Evolutionary conservation across 1,139 yeast genomes (phyloP), one percentile per base, ranked within the genome.

Genomic region (Groenewaldozyma auringiensis): DNA sequence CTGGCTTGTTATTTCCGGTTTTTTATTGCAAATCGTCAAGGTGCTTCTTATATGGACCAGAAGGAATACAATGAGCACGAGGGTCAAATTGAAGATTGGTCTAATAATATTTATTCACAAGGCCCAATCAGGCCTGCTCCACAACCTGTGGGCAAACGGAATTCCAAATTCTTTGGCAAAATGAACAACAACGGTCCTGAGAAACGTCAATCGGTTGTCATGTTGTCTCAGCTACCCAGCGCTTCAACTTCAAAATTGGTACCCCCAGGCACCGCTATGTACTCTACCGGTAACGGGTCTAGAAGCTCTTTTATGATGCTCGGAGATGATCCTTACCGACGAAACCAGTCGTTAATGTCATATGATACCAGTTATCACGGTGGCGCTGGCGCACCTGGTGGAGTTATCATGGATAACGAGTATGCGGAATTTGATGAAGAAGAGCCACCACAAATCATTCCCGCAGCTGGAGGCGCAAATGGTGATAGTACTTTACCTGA

Each of bases 1-100:
- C 72, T 89, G 67, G 97, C 97, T 0, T 81, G 94, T 63, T 87
- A 87, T 63, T 92, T 83, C 70, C 79, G 83, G 54, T 89, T 96
- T 95, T 68, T 79, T 47, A 67, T 89, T 35, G 75, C 94, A 9
- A 78, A 81, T 45, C 72, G 69, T 41, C 96, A 88, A 67, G 96
- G 97, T 52, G 94, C 92, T 2, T 75, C 76, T 47, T 69, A 69
- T 31, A 69, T 81, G 47, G 77, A 77, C 57, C 71, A 79, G 53
- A 74, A 76, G 52, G 68, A 72, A 45, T 68, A 77, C 64, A 72
- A 69, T 35, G 65, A 70, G 47, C 78, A 81, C 62, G 74, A 72
- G 36, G 70, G 75, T 40, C 83, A 78, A 53, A 81, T 87, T 50
- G 95, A 85, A 55, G 76, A 77, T 55, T 86, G 95, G 95, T 80